Evolutionary conservation across 805 yeast genomes (phyloP).

Genomic region (Wickerhamiella brachini): DNA sequence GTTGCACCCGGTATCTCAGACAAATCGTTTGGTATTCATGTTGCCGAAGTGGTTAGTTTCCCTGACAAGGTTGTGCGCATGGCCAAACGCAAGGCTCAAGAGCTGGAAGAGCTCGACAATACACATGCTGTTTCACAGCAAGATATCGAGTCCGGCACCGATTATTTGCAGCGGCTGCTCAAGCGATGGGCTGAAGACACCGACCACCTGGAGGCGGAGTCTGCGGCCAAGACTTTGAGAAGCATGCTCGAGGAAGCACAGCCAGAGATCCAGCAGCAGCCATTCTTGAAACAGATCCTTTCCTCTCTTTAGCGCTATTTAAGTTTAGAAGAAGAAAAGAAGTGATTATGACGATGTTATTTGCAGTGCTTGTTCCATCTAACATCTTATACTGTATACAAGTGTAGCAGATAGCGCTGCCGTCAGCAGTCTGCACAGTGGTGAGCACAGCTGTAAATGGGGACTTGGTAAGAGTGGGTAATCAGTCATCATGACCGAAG

Average conservation of each 20-base stretch:
- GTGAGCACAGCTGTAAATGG: background rate
- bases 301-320: background rate
- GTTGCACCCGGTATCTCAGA: conserved; percentile 96
- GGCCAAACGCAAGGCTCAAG: conserved; percentile 91
- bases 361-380: no score
- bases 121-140: conserved; percentile 32
- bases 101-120: conserved; percentile 51
- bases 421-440: background rate
- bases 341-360: no score
- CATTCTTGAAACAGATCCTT: conserved; percentile 9
- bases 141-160: conserved; percentile 44
- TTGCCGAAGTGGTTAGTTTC: conserved; percentile 89
- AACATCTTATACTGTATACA: no score
- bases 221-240: conserved; percentile 7
- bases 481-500: conserved; percentile 4
- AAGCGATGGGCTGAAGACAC: conserved; percentile 25
- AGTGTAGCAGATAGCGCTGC: background rate
- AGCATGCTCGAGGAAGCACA: conserved; percentile 3
- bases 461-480: background rate
- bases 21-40: conserved; percentile 95
- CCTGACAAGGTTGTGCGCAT: conserved; percentile 79
- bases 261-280: conserved; percentile 10
- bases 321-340: no score
- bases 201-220: conserved; percentile 11
- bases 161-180: conserved; percentile 31